Base-by-base conservation (phyloP, 2,329 filamentous ascomycete genomes). In the Aaosphaeria arxii region DNA sequence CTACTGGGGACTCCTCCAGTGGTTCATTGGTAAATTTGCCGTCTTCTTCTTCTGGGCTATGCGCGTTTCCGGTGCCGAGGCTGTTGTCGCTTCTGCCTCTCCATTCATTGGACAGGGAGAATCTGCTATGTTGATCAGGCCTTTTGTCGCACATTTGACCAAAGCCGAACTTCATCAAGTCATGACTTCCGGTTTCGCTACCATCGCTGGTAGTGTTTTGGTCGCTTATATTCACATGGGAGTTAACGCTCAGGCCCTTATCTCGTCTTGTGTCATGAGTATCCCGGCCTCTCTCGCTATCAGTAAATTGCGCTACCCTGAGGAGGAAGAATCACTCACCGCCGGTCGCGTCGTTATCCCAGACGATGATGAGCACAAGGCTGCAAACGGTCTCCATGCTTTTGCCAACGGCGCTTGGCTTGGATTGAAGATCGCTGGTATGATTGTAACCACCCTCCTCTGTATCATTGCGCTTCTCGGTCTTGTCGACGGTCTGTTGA, bases 61-160 rank as follows among this genome's bases (percentile, higher is more conserved):
- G 72, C 81, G 83, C 44, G 89, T 96, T 5, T 95, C 90, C 4
- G 91, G 91, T 52, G 89, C 89, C 41, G 91, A 96, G 71, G 90
- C 91, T n/a, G 88, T 96, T 43, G 91, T 96, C 49, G 91, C 91
- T 32, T 88, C 91, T 32, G 91, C 91, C 7, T 95, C 91, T 1
- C 91, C 91, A 6, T 96, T 96, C 73, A 94, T 96, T 63, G 91
- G 91, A 6, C 91, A 95, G 75, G 91, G 91, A 64, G 91, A 96
- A 77, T 94, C 88, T 28, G 90, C 89, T 51, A 95, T 96, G 88
- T 76, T 96, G 63, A 90, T 96, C 71, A 85, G 85, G 46, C 90
- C 90, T 0, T 96, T 95, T 69, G 84, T 96, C 42, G 77, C 88
- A 7, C 86, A 94, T 70, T 81, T 96, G 63, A 96, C 91, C 53